Evolutionary conservation across 805 yeast species (phyloP), one percentile per base, ranked within the genome.

Genomic region (Candida chilensis): DNA sequence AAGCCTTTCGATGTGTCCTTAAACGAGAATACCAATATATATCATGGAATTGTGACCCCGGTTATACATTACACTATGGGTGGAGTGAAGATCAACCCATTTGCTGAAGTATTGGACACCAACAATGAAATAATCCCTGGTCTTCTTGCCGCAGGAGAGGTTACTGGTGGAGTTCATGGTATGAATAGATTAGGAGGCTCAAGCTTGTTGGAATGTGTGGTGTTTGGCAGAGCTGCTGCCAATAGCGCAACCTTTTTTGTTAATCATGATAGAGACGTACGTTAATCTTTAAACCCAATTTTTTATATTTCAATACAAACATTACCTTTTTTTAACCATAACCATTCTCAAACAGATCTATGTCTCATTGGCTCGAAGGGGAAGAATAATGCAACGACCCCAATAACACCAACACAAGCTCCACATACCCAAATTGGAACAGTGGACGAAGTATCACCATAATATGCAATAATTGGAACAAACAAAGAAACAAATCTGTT

Each of bases 121-220:
- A 30, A 25, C 16, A 30, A 48, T 12, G 33, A 48, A 2, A 40
- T 60, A 6, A 51, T 68, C 3, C 42, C 50, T 2, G 75, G 77
- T 11, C 42, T 77, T 7, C 76, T 59, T 46, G 83, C 83, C 0
- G 71, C 71, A 14, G 86, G 85, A 10, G 85, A 78, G 45, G 68
- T 73, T 14, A 68, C 78, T 28, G 84, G 83, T 13, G 85, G 83
- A 26, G 69, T 77, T 4, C 84, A 77, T 44, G 85, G 85, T 8
- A 64, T 58, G 11, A 73, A 74, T 41, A 62, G 83, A 48, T 49
- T 78, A 17, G 76, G 74, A 18, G 82, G 81, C 1, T 65, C 75
- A 9, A 64, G 74, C 27, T 52, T 75, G 24, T 50, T 74, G 19
- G 76, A 71, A 39, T 73, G 80, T 56, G 79, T 71, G 5, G 80